Percentiles rank a stretch among this genome's conserved stretches.
Evolutionary conservation across 2,329 filamentous ascomycete genomes (phyloP).

Genomic region (Pochonia chlamydosporia): DNA sequence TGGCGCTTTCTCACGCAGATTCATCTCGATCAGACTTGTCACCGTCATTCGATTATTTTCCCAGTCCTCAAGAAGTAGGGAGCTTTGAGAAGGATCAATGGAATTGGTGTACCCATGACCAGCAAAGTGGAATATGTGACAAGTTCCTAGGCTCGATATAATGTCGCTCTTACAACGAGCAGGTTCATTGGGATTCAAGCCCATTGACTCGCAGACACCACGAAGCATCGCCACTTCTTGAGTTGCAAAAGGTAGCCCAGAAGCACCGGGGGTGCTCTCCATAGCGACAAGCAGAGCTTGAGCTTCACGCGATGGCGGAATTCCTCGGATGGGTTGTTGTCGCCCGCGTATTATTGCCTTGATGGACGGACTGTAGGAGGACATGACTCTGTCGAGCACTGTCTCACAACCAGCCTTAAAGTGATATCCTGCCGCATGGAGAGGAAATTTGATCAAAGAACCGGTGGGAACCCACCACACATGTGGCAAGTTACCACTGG

Average conservation of each 20-base stretch:
- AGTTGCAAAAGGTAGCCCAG: neutral
- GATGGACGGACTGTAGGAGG: conserved; percentile 29
- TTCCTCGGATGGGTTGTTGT: neutral
- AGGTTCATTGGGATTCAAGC: neutral
- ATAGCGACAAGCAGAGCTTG: neutral
- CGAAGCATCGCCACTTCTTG: neutral
- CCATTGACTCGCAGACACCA: neutral
- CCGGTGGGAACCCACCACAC: conserved; percentile 31
- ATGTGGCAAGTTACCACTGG: conserved; percentile 15
- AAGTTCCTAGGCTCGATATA: neutral
- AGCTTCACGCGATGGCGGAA: neutral
- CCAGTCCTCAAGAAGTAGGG: neutral
- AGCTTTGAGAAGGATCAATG: neutral
- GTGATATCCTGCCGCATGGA: conserved; percentile 29
- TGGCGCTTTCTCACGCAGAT: neutral
- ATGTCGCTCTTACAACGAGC: neutral
- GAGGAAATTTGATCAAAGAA: conserved; percentile 19
- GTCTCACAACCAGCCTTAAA: conserved; percentile 11
- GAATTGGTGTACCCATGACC: neutral
- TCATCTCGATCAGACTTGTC: neutral
- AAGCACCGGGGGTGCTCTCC: too few species aligned
- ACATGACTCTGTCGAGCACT: conserved; percentile 27
- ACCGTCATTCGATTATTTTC: neutral
- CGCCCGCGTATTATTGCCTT: conserved; percentile 21
- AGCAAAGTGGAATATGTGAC: neutral